phyloP scores from a whole-genome alignment of 352 stramenopile genomes.

The Thalassiosira hispida region DNA sequence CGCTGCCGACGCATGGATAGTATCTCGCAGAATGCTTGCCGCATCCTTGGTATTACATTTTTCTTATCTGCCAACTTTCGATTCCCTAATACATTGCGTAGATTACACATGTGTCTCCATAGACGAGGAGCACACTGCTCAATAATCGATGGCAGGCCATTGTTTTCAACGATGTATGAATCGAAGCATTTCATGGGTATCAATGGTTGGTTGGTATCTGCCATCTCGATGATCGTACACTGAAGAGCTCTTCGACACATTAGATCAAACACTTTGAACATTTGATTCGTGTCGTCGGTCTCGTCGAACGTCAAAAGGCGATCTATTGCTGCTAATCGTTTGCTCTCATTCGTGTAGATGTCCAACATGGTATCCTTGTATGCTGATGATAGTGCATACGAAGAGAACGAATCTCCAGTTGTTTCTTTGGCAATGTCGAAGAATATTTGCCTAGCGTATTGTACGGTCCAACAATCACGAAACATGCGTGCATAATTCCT shows the following conservation, averaged over 20 bases:
- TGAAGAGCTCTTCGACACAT: not conserved
- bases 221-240: not conserved
- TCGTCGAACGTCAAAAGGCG: not conserved
- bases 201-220: not conserved
- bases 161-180: not conserved
- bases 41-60: too few species aligned
- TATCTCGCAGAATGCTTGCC: too few species aligned
- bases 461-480: not conserved
- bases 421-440: not conserved
- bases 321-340: not conserved
- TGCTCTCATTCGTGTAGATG: not conserved
- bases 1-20: too few species aligned
- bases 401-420: not conserved
- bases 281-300: not conserved
- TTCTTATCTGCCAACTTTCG: too few species aligned
- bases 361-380: not conserved
- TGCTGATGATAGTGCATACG: not conserved
- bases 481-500: not conserved
- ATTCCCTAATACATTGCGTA: conserved; percentile 6
- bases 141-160: too few species aligned
- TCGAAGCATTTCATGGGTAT: not conserved
- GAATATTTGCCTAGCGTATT: not conserved
- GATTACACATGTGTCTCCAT: conserved; percentile 4
- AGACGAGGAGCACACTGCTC: not conserved
- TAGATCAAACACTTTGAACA: not conserved